Conservation (phyloP, 805 yeast species). For the Candida ovalis region DNA sequence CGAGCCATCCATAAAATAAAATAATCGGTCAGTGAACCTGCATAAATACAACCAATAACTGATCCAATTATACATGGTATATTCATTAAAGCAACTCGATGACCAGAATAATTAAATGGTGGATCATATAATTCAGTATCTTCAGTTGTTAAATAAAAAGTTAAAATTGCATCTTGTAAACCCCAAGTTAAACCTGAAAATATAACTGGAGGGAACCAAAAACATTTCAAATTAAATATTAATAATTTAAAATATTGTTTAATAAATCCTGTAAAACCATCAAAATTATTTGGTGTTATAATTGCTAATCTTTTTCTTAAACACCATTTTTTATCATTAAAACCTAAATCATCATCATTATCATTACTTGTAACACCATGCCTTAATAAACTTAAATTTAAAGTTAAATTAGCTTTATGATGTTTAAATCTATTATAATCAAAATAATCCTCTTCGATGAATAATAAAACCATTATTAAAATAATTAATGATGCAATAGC, state of each 20-base stretch:
- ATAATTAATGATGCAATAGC: conserved; percentile 59
- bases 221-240: conserved; percentile 23
- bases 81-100: conserved; percentile 72
- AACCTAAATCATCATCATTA: conserved; percentile 23
- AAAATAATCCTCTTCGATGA: conserved; percentile 70
- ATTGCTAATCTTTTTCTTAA: conserved; percentile 14
- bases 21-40: conserved; percentile 60
- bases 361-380: conserved; percentile 28
- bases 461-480: conserved; percentile 50
- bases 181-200: conserved; percentile 74
- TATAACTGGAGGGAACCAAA: conserved; percentile 55
- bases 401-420: conserved; percentile 16
- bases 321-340: conserved; percentile 17
- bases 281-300: conserved; percentile 6
- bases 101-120: conserved; percentile 62
- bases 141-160: conserved; percentile 71
- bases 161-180: conserved; percentile 66
- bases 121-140: conserved; percentile 57
- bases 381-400: conserved; percentile 21
- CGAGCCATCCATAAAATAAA: conserved; percentile 65
- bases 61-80: conserved; percentile 69
- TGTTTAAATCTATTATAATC: conserved; percentile 43
- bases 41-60: conserved; percentile 59
- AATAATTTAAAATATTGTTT: conserved; percentile 39
- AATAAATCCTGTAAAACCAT: conserved; percentile 5